A percentile compares a stretch with the other conserved stretches of the same genome.
Evolutionary conservation across 495 filamentous ascomycete species (phyloP).

Genomic region (Penicillium diatomitis): DNA sequence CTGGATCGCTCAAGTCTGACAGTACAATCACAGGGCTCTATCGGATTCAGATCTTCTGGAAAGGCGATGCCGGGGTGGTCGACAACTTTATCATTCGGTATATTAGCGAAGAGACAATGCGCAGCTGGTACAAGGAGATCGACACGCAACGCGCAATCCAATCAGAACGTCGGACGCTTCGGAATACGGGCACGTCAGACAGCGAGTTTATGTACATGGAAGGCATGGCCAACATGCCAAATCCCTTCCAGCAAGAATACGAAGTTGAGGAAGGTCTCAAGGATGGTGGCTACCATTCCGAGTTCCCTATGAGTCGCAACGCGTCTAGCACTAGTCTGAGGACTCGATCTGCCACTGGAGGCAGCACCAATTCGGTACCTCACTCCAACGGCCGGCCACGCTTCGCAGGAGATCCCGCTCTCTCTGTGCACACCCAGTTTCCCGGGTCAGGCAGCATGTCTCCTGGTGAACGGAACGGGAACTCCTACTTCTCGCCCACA

Average conservation of each 20-base stretch:
- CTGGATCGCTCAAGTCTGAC: background rate
- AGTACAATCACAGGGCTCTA: conserved; percentile 57
- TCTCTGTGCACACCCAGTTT: conserved; percentile 68
- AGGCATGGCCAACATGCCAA: conserved; percentile 54
- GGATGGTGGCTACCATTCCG: conserved; percentile 34
- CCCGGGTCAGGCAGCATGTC: conserved; percentile 36
- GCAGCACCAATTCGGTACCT: conserved; percentile 46
- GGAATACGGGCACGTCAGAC: conserved; percentile 49
- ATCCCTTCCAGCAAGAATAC: conserved; percentile 72
- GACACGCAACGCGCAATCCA: conserved; percentile 39
- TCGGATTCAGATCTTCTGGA: conserved; percentile 97
- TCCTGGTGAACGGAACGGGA: conserved; percentile 44
- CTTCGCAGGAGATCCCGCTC: conserved; percentile 54
- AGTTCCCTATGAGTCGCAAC: conserved; percentile 62
- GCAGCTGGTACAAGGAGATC: conserved; percentile 68
- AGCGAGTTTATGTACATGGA: conserved; percentile 77
- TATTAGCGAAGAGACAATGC: conserved; percentile 80
- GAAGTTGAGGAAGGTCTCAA: conserved; percentile 64
- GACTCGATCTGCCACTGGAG: conserved; percentile 68
- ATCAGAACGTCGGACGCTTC: conserved; percentile 38
- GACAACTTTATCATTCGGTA: conserved; percentile 96
- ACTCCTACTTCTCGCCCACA: conserved; percentile 87
- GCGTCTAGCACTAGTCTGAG: conserved; percentile 72
- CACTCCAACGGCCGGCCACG: conserved; percentile 47
- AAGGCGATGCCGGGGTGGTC: conserved; percentile 88